Evolutionary conservation across 176 grass and related monocot species (phyloP), one percentile per base, ranked within the genome.

Genomic region (Musa schizocarpa): DNA sequence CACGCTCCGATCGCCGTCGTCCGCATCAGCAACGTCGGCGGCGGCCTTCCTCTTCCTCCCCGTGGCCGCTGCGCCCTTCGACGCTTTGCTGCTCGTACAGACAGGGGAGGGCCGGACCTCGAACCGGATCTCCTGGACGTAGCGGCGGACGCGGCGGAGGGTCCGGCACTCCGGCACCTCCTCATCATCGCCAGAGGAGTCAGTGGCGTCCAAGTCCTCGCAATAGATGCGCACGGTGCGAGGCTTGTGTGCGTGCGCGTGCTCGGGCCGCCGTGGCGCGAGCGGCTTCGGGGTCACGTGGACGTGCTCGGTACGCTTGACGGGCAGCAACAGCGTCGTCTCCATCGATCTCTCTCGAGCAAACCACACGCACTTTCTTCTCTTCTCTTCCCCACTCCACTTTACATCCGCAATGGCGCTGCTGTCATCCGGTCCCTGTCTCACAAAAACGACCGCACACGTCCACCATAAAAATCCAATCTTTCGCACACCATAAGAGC

Each of bases 151-250:
- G 5, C 90, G 50, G 22, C 88, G 80, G 25, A 62, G 81, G 53
- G 50, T 11, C 3, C 7, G 13, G 1, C 34, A 59, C 5, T 85
- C 85, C 11, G 71, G 78, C 49, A 90, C 90, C 49, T 88, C 16
- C 17, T 61, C 57, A 19, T 19, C 57, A 9, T 61, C 94, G 0
- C 86, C 65, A 0, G 90, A 93, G 0, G 94, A 97, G 34, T 97
- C 94, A 0, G 94, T 97, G 3, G 90, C 94, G 77, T 97, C 94
- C 68, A 82, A 73, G 84, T 97, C 94, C 8, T 97, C 90, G 56
- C 77, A 88, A 62, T 88, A 88, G 0, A 93, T 85, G 2, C 90
- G 16, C 21, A 97, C 78, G 20, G 67, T 88, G 63, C 65, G 48
- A 1, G 63, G 82, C 9, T 54, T 76, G 0, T 16, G 43, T 22